Evolutionary conservation across 306 rosid genomes (phyloP), one percentile per base, ranked within the genome.

Genomic region (Oemleria cerasiformis): DNA sequence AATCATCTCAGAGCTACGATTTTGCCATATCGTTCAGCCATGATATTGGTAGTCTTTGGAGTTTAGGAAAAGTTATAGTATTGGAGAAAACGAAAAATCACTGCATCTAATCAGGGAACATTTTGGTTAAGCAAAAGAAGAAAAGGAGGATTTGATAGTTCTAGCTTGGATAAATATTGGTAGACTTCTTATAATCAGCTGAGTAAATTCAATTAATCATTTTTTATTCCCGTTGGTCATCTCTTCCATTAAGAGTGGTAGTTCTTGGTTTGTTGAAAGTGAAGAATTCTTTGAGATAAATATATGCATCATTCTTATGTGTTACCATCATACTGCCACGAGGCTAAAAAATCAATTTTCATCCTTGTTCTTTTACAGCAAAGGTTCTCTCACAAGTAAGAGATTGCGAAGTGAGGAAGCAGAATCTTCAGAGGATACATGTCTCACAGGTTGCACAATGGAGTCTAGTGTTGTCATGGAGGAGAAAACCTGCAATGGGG

Each of bases 401-500:
- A 69, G 43, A 76, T 47, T 63, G 60, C 63, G 16, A 14, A 73
- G 57, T n/a, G 49, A 63, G 57, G 61, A 14, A 36, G 63, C 69
- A 51, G 73, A 78, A 65, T 30, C 71, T 40, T 43, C 47, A 15
- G 49, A 47, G 74, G 71, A 70, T 66, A 39, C 68, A 38, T 63
- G 68, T 9, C 19, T 70, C 30, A 49, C 68, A 16, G 50, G 43
- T 63, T 49, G 68, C 64, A 8, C 41, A 61, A 63, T 36, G 67
- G 70, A 76, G 59, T 58, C 83, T 34, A 43, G 1, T 60, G 25
- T 58, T 49, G 77, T 17, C 17, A 53, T 49, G 19, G 84, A 80
- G 77, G 88, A 76, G 63, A 75, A 66, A 83, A 74, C 78, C 56
- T 79, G 88, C 80, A 81, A 73, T 8, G 90, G 94, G 61, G 71